phyloP scores from a whole-genome alignment of 1,284 basidiomycete genomes.

The Leccinum fuscescens region DNA sequence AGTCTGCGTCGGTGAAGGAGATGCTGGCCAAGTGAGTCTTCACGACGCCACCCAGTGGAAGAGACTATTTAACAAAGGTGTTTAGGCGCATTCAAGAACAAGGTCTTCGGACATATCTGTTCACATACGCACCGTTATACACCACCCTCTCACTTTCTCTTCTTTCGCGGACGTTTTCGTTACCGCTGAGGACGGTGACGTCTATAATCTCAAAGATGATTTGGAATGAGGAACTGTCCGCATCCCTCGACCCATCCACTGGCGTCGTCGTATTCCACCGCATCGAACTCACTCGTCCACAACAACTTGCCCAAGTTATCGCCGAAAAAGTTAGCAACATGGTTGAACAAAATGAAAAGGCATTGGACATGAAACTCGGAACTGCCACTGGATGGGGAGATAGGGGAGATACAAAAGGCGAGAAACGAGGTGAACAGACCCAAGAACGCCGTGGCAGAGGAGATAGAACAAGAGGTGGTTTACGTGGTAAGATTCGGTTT shows the following conservation, averaged over 20 bases:
- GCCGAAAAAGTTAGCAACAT: constrained; percentile 86
- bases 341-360: constrained; percentile 96
- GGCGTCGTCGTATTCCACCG: constrained; percentile 89
- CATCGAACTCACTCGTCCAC: constrained; percentile 85
- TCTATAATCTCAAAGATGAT: constrained; percentile 99
- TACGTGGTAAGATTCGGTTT: constrained; percentile 44
- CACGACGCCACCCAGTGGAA: neutral
- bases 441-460: constrained; percentile 71
- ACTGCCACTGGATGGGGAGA: constrained; percentile 66
- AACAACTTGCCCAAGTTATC: constrained; percentile 84
- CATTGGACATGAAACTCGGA: constrained; percentile 87
- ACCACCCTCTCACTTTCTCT: constrained; percentile 85
- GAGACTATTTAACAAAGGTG: constrained; percentile 2
- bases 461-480: constrained; percentile 52
- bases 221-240: constrained; percentile 94
- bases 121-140: constrained; percentile 97
- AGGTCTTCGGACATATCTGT: constrained; percentile 94
- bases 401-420: constrained; percentile 67
- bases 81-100: constrained; percentile 96
- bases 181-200: constrained; percentile 78
- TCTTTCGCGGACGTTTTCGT: constrained; percentile 85
- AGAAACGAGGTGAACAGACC: constrained; percentile 74
- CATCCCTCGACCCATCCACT: constrained; percentile 88
- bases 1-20: constrained; percentile 84
- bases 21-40: constrained; percentile 84